These are phyloP conservation scores for Kuraishia piskuri DNA, from an alignment of 805 yeast genomes.

Conservation along the genomic window DNA sequence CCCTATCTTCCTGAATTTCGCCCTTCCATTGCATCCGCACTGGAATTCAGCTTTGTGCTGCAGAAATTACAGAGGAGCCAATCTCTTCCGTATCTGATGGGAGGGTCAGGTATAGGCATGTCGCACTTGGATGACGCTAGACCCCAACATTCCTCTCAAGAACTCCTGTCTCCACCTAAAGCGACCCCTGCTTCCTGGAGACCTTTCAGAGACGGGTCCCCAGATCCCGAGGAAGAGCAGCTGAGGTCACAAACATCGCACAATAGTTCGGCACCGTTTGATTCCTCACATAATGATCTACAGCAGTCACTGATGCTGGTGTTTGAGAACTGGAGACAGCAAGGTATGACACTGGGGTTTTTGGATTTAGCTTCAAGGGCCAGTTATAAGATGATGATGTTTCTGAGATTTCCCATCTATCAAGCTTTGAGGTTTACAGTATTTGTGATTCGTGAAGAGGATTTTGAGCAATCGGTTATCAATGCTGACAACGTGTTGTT, in stretches of 20 bases:
- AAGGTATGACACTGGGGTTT: not conserved
- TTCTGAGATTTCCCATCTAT: not conserved
- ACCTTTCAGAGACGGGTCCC: not conserved
- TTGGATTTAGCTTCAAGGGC: not conserved
- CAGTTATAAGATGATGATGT: not conserved
- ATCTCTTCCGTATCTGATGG: conserved; percentile 1
- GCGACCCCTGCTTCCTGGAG: not conserved
- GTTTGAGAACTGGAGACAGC: not conserved
- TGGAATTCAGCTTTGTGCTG: conserved; percentile 10
- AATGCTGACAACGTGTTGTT: not conserved
- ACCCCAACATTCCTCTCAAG: not conserved
- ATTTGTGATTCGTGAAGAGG: not conserved
- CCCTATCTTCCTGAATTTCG: not conserved
- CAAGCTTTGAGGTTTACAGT: not conserved
- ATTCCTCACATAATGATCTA: not conserved
- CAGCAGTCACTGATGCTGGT: not conserved
- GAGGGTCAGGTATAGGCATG: not conserved
- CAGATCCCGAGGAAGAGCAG: not conserved
- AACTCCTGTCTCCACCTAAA: not conserved
- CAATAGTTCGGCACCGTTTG: not conserved
- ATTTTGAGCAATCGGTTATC: not conserved
- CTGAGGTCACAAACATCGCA: no score
- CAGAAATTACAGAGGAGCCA: conserved; percentile 5
- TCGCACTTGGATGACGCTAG: not conserved
- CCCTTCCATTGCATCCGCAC: conserved; percentile 8